Evolutionary conservation across 2,329 filamentous ascomycete genomes (phyloP).

Genomic region (Aureobasidium namibiae): DNA sequence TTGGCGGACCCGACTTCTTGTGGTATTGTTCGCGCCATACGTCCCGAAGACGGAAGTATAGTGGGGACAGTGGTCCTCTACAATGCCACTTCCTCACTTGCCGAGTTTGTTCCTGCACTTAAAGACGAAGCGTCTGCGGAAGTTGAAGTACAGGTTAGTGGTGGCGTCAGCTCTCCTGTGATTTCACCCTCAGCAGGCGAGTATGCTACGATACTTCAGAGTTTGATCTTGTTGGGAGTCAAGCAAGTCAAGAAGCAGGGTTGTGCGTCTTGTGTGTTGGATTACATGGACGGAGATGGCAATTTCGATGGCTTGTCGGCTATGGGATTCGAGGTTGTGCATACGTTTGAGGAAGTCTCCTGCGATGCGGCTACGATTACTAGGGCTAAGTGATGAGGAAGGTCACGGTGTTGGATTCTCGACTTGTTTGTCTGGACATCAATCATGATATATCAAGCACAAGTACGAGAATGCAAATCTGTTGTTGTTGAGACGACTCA

Average conservation of each 20-base stretch:
- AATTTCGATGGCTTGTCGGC: constrained; percentile 63
- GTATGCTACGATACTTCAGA: constrained; percentile 66
- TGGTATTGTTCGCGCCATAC: constrained; percentile 75
- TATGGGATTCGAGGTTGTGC: constrained; percentile 73
- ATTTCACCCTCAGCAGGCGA: constrained; percentile 60
- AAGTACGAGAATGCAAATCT: not conserved
- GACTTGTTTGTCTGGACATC: not conserved
- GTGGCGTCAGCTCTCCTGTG: constrained; percentile 73
- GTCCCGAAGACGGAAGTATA: constrained; percentile 56
- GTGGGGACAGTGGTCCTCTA: constrained; percentile 75
- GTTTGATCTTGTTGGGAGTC: constrained; percentile 70
- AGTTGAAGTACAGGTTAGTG: constrained; percentile 33
- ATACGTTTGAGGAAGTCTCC: constrained; percentile 75
- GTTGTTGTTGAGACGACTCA: too few relatives aligned
- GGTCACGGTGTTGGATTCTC: not conserved
- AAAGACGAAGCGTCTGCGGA: constrained; percentile 36
- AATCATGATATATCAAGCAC: not conserved
- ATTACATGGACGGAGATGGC: constrained; percentile 68
- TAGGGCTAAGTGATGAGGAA: not conserved
- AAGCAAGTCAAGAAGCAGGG: constrained; percentile 75
- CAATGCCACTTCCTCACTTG: constrained; percentile 58
- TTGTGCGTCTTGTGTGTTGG: constrained; percentile 63
- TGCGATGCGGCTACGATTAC: constrained; percentile 49
- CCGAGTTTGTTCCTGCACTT: constrained; percentile 61
- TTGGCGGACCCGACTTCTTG: constrained; percentile 63